Base-by-base conservation (phyloP, 1,284 basidiomycete genomes). In the Macrocystidia cucumis region DNA sequence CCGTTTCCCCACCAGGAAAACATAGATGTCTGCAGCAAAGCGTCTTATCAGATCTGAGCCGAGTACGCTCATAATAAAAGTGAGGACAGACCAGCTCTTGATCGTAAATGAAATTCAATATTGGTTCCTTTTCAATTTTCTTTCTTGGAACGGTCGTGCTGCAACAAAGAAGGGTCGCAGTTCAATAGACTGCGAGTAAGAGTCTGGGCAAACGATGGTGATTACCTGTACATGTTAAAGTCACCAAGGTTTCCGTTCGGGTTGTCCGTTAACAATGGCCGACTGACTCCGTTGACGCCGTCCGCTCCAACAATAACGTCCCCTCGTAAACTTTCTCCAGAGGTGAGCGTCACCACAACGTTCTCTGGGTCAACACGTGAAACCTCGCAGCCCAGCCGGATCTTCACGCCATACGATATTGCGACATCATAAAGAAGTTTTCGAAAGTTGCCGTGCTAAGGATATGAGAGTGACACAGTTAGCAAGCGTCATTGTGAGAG, bases 221-320 rank as follows among this genome's bases (percentile, higher is more conserved):
- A 60, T 41, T 38, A 76, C 75, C 65, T 65, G 49, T 69, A 76
- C 47, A 70, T 55, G 28, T 47, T 57, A 41, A 48, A 42, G 23
- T 39, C 27, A 29, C 48, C 35, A 2, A 52, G 43, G 29, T 39
- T 30, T 22, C 50, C 46, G 34, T 54, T 55, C 27, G 40, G 49
- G 20, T 38, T 45, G 23, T 50, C 53, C 13, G 41, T 41, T 21
- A 67, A 46, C 11, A 55, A 37, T 32, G 52, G 44, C 14, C 65
- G 56, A 17, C 52, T 55, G 12, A 59, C 34, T 4, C 63, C 69
- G 25, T 44, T 44, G 9, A 57, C 54, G 5, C 80, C 80, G 44
- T 82, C 80, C 0, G 80, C 78, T 12, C 77, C 79, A 23, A 84
- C 56, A 32, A 83, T 62, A n/a, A 82, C 61, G 45, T 83, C 72